A percentile compares a stretch with the other conserved stretches of the same genome.
These are phyloP conservation scores for Schizosaccharomyces cryophilus DNA, from an alignment of 805 yeast species.

Conservation along the genomic window DNA sequence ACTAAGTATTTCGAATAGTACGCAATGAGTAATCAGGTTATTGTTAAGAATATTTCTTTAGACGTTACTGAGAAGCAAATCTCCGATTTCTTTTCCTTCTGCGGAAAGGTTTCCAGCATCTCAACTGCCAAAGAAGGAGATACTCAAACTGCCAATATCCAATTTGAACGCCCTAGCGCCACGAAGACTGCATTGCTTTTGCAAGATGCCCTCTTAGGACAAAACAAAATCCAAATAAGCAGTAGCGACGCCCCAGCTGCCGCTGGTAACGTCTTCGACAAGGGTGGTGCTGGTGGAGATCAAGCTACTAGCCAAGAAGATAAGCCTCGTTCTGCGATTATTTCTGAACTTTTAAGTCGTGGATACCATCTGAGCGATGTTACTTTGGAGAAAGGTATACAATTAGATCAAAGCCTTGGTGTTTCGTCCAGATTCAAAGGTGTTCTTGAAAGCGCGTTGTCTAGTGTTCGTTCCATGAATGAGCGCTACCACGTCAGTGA, in stretches of 20 bases:
- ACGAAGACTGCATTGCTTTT: constrained; percentile 44
- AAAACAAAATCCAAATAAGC: constrained; percentile 25
- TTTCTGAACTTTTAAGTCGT: constrained; percentile 52
- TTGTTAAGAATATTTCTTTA: constrained; percentile 30
- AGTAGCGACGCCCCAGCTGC: constrained; percentile 9
- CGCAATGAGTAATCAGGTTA: neutral
- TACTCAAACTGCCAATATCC: constrained; percentile 22
- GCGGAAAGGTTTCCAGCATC: constrained; percentile 28
- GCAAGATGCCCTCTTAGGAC: constrained; percentile 51
- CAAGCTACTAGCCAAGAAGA: constrained; percentile 29
- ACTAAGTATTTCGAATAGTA: neutral
- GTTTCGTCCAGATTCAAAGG: constrained; percentile 28
- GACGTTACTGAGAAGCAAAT: constrained; percentile 27
- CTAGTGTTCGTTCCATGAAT: constrained; percentile 18
- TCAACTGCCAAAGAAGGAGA: constrained; percentile 6
- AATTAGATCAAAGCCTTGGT: constrained; percentile 42
- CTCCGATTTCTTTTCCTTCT: constrained; percentile 46
- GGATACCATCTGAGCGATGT: constrained; percentile 47
- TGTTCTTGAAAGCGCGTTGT: constrained; percentile 21
- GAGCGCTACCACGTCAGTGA: constrained; percentile 34
- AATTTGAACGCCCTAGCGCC: constrained; percentile 34
- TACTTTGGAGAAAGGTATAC: constrained; percentile 34
- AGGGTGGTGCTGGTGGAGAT: constrained; percentile 6
- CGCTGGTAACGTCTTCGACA: constrained; percentile 7
- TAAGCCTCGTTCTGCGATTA: constrained; percentile 49